These are phyloP conservation scores for Nemania sp. DNA, from an alignment of 2,329 filamentous ascomycete genomes.

Conservation along the genomic window DNA sequence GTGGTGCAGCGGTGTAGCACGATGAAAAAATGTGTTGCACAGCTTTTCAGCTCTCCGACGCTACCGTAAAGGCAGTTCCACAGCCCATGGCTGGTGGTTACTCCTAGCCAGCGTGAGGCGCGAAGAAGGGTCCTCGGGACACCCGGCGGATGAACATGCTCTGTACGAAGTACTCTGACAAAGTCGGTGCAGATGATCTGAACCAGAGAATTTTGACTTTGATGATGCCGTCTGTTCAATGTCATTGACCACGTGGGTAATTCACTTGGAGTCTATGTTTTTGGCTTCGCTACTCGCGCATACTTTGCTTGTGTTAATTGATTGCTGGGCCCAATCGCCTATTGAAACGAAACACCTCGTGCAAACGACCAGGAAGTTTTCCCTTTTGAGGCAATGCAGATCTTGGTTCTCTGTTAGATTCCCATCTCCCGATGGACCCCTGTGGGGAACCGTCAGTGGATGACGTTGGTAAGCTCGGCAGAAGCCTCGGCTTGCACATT, in stretches of 20 bases:
- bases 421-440: slow-evolving; percentile 6
- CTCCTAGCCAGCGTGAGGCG: neutral
- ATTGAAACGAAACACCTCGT: neutral
- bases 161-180: too few species aligned
- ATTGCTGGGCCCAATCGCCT: too few species aligned
- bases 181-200: too few species aligned
- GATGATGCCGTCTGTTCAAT: neutral
- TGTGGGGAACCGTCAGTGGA: slow-evolving; percentile 6
- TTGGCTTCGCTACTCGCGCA: neutral
- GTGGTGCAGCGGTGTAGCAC: slow-evolving; percentile 16
- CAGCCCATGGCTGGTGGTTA: neutral
- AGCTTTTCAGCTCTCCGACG: slow-evolving; percentile 16
- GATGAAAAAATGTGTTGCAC: slow-evolving; percentile 16
- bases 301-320: neutral
- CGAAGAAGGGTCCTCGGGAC: neutral
- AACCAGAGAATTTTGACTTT: too few species aligned
- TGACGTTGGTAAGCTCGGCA: slow-evolving; percentile 15
- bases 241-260: neutral
- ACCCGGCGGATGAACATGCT: neutral
- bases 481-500: neutral
- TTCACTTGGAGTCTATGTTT: neutral
- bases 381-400: slow-evolving; percentile 18
- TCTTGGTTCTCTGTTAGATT: slow-evolving; percentile 16
- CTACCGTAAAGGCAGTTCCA: neutral
- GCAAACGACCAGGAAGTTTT: neutral